Percentiles rank a stretch among this genome's conserved stretches.
Conservation (phyloP, 2,329 filamentous ascomycete species). For the Cladosporium oxysporum region DNA sequence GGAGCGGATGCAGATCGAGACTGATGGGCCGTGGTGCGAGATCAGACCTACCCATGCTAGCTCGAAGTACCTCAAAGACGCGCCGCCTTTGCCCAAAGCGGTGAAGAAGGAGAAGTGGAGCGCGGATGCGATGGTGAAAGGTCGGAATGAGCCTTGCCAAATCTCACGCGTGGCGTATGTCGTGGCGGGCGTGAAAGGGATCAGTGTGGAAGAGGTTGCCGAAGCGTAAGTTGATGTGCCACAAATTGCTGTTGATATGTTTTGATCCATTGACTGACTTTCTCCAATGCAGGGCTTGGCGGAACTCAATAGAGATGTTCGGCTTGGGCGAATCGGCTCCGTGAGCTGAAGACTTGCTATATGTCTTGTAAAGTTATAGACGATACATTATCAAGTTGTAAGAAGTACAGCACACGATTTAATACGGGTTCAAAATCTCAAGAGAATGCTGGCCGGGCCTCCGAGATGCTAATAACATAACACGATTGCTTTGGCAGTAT, state of each 20-base stretch:
- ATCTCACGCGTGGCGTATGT: constrained; percentile 87
- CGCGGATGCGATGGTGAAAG: constrained; percentile 86
- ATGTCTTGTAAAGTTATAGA: background rate
- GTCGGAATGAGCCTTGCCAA: constrained; percentile 86
- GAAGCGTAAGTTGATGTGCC: constrained; percentile 61
- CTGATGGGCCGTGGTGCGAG: constrained; percentile 96
- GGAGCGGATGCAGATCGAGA: constrained; percentile 86
- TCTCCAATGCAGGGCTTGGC: constrained; percentile 61
- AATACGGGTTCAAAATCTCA: background rate
- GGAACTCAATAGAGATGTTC: constrained; percentile 79
- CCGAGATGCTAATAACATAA: background rate
- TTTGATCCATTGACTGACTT: constrained; percentile 26
- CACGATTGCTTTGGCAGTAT: background rate
- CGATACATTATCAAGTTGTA: background rate
- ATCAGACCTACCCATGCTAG: constrained; percentile 87
- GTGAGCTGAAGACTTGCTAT: background rate
- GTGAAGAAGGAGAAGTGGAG: constrained; percentile 97
- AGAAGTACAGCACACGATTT: background rate
- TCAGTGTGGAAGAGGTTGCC: constrained; percentile 77
- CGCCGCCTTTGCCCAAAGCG: constrained; percentile 72
- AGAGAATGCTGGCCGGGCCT: background rate
- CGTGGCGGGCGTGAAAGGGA: constrained; percentile 80
- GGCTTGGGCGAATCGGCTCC: constrained; percentile 57
- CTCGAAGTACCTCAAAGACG: constrained; percentile 69
- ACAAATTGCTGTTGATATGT: background rate